Conservation (phyloP, 2,329 filamentous ascomycete genomes). For the Moelleriella libera region DNA sequence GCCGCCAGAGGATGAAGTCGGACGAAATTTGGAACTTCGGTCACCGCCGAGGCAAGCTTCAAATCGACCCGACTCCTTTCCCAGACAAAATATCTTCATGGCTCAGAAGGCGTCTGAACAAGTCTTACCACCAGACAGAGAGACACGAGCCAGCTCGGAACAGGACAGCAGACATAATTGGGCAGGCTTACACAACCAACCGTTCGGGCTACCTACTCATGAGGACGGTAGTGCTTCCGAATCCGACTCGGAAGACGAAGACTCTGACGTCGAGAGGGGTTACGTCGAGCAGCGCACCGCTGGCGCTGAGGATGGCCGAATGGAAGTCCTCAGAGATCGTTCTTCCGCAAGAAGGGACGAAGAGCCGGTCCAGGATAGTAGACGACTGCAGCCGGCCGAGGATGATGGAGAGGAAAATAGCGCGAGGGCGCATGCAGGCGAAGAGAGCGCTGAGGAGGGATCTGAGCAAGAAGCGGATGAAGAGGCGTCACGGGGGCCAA, state of each 20-base stretch:
- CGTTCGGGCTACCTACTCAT: slow-evolving; percentile 17
- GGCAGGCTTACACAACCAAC: slow-evolving; percentile 18
- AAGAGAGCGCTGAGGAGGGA: slow-evolving; percentile 3
- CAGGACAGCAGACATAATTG: slow-evolving; percentile 12
- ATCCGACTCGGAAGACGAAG: slow-evolving; percentile 6
- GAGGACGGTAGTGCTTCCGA: slow-evolving; percentile 15
- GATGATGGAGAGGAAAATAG: slow-evolving; percentile 6
- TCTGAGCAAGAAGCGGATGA: slow-evolving; percentile 1
- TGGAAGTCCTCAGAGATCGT: too few species aligned
- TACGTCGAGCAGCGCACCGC: not conserved
- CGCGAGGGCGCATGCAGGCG: slow-evolving; percentile 1
- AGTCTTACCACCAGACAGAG: slow-evolving; percentile 2
- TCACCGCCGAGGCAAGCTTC: not conserved
- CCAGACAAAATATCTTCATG: not conserved
- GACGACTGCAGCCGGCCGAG: slow-evolving; percentile 3
- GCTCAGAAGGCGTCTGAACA: not conserved
- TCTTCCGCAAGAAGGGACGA: slow-evolving; percentile 3
- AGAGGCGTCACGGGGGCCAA: not conserved
- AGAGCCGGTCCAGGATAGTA: too few species aligned
- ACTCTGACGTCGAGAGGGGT: slow-evolving; percentile 2
- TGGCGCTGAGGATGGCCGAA: too few species aligned
- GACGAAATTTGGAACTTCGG: not conserved
- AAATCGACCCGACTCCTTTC: not conserved
- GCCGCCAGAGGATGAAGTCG: not conserved
- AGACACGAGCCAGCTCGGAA: slow-evolving; percentile 6